These are phyloP conservation scores for Smittium culicis DNA, from an alignment of 371 early-diverging fungal species.

Conservation along the genomic window DNA sequence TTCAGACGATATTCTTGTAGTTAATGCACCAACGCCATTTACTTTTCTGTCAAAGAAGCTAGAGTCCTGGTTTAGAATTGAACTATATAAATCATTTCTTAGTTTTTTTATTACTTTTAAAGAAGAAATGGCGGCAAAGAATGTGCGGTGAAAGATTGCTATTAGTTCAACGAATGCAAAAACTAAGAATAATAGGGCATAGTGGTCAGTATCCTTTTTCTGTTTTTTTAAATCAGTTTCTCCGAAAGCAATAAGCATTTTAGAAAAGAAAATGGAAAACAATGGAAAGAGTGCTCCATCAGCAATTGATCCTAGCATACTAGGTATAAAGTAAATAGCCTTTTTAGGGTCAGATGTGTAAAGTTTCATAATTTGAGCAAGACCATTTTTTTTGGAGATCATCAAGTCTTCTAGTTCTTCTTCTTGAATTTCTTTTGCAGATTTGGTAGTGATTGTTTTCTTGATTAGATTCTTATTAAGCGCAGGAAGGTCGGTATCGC, in stretches of 20 bases:
- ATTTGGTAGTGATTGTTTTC: too few relatives aligned
- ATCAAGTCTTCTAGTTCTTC: background rate
- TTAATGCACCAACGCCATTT: conserved; percentile 68
- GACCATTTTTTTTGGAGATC: background rate
- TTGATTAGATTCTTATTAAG: too few relatives aligned
- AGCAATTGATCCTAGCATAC: conserved; percentile 25
- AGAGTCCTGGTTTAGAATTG: conserved; percentile 65
- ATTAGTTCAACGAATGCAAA: conserved; percentile 27
- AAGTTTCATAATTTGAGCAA: background rate
- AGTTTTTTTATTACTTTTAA: conserved; percentile 45
- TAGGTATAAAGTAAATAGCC: conserved; percentile 24
- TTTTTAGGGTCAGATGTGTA: background rate
- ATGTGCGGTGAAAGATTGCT: conserved; percentile 32
- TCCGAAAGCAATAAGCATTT: conserved; percentile 32
- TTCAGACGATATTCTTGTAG: conserved; percentile 68
- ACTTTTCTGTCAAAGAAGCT: conserved; percentile 72
- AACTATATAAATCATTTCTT: conserved; percentile 38
- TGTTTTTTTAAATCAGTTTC: conserved; percentile 15
- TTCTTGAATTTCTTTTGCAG: too few relatives aligned
- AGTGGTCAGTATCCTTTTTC: conserved; percentile 19
- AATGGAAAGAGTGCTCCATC: conserved; percentile 39
- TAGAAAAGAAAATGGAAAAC: conserved; percentile 38
- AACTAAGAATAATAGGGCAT: conserved; percentile 21
- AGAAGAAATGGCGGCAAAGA: conserved; percentile 30
- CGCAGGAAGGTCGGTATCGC: conserved; percentile 1